Evolutionary conservation across 2,329 filamentous ascomycete species (phyloP).

Genomic region (Aspergillus costaricaensis): DNA sequence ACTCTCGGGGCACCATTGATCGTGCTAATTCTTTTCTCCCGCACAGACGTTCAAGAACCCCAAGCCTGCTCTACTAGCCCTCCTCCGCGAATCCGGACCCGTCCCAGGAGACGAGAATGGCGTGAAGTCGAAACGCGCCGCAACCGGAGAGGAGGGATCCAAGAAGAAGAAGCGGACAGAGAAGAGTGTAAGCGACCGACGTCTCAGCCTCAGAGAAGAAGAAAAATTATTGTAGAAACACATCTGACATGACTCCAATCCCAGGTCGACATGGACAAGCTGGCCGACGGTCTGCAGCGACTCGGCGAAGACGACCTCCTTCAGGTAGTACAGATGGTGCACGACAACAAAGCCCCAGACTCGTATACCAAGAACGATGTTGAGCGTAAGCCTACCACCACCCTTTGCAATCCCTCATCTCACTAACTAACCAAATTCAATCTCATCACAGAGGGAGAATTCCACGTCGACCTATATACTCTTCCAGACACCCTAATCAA

Average conservation of each 20-base stretch:
- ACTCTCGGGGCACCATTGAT: neutral
- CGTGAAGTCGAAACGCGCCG: constrained; percentile 62
- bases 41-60: constrained; percentile 82
- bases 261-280: constrained; percentile 87
- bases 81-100: constrained; percentile 80
- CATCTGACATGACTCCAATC: neutral
- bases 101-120: constrained; percentile 73
- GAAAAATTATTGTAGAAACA: neutral
- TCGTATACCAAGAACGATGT: constrained; percentile 98
- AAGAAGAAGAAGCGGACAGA: constrained; percentile 77
- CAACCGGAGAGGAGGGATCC: constrained; percentile 57
- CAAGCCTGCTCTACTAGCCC: constrained; percentile 76
- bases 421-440: constrained; percentile 35
- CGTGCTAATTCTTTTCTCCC: neutral
- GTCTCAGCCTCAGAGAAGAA: neutral
- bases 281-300: constrained; percentile 87
- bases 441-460: constrained; percentile 74
- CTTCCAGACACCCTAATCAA: constrained; percentile 85
- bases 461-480: constrained; percentile 98
- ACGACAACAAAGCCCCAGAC: constrained; percentile 91
- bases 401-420: neutral
- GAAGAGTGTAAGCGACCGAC: constrained; percentile 53
- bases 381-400: constrained; percentile 68
- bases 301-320: constrained; percentile 90
- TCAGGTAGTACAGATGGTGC: constrained; percentile 95